phyloP scores from a whole-genome alignment of 305 asterid genomes.

The Fraxinus paxiana region DNA sequence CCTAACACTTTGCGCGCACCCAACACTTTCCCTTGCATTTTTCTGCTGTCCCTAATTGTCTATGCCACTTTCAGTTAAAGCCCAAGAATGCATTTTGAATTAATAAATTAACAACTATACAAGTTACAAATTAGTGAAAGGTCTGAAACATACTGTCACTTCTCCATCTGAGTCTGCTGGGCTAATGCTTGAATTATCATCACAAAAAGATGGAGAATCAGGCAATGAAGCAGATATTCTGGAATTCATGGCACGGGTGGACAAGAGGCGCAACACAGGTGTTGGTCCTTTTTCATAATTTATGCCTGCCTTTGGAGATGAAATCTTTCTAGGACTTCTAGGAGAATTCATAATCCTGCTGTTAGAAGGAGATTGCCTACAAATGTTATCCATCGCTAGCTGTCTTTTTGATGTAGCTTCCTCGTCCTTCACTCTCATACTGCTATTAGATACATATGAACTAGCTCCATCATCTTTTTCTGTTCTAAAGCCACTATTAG shows the following conservation, averaged over 20 bases:
- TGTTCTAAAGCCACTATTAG: slow-evolving; percentile 17
- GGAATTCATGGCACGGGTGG: slow-evolving; percentile 47
- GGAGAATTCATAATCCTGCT: slow-evolving; percentile 54
- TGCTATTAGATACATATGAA: slow-evolving; percentile 29
- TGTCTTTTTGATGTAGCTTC: slow-evolving; percentile 31
- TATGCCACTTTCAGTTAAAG: slow-evolving; percentile 32
- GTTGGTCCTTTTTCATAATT: slow-evolving; percentile 36
- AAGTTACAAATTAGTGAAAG: slow-evolving; percentile 15
- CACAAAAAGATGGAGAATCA: slow-evolving; percentile 37
- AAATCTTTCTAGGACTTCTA: slow-evolving; percentile 29
- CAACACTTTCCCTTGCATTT: slow-evolving; percentile 32
- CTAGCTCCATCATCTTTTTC: slow-evolving; percentile 34
- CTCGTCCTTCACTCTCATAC: slow-evolving; percentile 27
- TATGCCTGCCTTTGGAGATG: slow-evolving; percentile 43
- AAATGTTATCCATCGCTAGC: slow-evolving; percentile 27
- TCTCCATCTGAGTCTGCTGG: slow-evolving; percentile 53
- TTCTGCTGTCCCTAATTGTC: slow-evolving; percentile 50
- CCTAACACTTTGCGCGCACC: slow-evolving; percentile 30
- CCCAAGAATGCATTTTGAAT: slow-evolving; percentile 12
- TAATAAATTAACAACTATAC: neutral
- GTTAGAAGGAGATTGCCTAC: slow-evolving; percentile 37
- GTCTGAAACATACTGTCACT: slow-evolving; percentile 44
- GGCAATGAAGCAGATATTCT: slow-evolving; percentile 30
- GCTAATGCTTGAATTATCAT: slow-evolving; percentile 46
- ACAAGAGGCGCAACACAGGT: slow-evolving; percentile 53